Conservation (phyloP, 2,329 filamentous ascomycete genomes). For the Neonectria ditissima region DNA sequence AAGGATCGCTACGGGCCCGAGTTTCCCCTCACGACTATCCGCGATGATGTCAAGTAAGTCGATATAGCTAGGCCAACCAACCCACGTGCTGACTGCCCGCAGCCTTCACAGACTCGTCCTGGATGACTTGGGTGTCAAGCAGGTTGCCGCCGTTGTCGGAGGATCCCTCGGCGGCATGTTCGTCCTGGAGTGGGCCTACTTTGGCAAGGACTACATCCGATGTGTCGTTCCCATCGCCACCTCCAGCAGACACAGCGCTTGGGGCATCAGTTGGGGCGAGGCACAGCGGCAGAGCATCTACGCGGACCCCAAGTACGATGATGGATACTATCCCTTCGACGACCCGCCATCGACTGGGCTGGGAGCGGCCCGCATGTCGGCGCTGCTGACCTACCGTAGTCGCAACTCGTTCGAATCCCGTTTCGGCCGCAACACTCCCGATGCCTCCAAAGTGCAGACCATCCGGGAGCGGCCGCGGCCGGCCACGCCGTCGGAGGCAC, state of each 20-base stretch:
- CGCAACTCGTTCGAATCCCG: conserved; percentile 96
- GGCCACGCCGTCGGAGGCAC: conserved; percentile 74
- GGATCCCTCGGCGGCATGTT: conserved; percentile 92
- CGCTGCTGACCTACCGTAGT: conserved; percentile 93
- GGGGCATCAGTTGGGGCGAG: conserved; percentile 93
- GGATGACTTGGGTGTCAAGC: conserved; percentile 82
- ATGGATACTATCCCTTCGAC: conserved; percentile 91
- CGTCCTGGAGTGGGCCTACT: conserved; percentile 91
- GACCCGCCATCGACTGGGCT: conserved; percentile 90
- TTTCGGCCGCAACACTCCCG: conserved; percentile 92
- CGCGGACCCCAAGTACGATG: conserved; percentile 97
- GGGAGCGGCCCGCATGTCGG: conserved; percentile 95
- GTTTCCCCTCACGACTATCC: conserved; percentile 93
- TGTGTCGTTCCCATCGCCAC: conserved; percentile 87
- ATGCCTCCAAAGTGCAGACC: conserved; percentile 84
- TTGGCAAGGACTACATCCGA: conserved; percentile 86
- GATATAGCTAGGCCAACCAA: not conserved
- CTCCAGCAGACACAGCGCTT: conserved; percentile 85
- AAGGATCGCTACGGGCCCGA: conserved; percentile 91
- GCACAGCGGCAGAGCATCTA: conserved; percentile 95
- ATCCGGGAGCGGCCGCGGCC: conserved; percentile 77
- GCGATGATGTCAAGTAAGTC: conserved; percentile 91
- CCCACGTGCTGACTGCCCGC: conserved; percentile 33
- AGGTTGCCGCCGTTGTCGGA: conserved; percentile 82
- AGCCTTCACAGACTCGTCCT: conserved; percentile 84